Percentiles rank a stretch among this genome's conserved stretches.
phyloP scores from a whole-genome alignment of 2,329 filamentous ascomycete species.

The Clarireedia homoeocarpa region DNA sequence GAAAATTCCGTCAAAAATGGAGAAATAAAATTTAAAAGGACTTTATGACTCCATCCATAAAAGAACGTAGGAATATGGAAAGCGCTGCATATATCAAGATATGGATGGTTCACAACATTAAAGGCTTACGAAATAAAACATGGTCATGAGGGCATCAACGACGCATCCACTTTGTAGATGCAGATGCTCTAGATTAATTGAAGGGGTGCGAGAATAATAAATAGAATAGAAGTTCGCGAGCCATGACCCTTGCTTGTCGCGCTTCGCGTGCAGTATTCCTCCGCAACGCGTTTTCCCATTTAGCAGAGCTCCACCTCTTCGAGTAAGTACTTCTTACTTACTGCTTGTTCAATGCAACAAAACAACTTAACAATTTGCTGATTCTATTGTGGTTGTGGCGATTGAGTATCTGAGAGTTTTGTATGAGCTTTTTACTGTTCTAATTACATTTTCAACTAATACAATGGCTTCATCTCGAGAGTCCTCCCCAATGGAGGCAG shows the following conservation, averaged over 20 bases:
- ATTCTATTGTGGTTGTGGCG: not conserved
- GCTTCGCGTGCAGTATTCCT: not conserved
- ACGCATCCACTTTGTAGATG: not conserved
- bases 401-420: not conserved
- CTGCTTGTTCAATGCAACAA: too few relatives aligned
- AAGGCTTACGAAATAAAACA: not conserved
- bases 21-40: not conserved
- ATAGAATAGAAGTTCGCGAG: not conserved
- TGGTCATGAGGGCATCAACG: not conserved
- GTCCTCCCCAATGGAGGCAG: slow-evolving; percentile 38
- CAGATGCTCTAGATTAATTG: too few relatives aligned
- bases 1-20: not conserved
- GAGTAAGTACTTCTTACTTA: too few relatives aligned
- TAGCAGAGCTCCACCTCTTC: not conserved
- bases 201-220: not conserved
- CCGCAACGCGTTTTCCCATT: not conserved
- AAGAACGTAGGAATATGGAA: not conserved
- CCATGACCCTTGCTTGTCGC: slow-evolving; percentile 2
- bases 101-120: not conserved
- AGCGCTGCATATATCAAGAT: not conserved
- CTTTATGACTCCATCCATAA: not conserved
- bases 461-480: slow-evolving; percentile 43
- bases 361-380: not conserved
- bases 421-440: not conserved
- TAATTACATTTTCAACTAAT: not conserved